phyloP scores from a whole-genome alignment of 2,329 filamentous ascomycete genomes.

The Hymenoscyphus albidus region DNA sequence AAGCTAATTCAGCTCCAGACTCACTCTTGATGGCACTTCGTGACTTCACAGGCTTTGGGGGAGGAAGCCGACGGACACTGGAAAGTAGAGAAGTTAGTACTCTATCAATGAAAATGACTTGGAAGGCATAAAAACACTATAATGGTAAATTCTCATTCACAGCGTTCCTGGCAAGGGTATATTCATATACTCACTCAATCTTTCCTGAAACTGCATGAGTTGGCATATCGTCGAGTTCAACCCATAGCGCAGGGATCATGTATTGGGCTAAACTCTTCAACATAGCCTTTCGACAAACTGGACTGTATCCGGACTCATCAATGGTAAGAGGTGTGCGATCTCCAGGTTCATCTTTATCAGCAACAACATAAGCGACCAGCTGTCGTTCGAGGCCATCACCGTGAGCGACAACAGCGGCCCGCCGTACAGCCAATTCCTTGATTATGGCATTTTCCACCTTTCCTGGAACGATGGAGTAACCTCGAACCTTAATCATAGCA shows the following conservation, averaged over 20 bases:
- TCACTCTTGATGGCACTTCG: constrained; percentile 39
- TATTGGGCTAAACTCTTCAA: constrained; percentile 70
- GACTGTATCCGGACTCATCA: constrained; percentile 68
- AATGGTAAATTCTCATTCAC: background rate
- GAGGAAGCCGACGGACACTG: constrained; percentile 61
- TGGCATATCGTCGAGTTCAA: constrained; percentile 65
- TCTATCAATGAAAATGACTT: background rate
- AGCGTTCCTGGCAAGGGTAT: background rate
- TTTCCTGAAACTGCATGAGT: constrained; percentile 79
- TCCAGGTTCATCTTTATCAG: constrained; percentile 55
- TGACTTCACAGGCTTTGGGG: constrained; percentile 53
- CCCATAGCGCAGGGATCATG: constrained; percentile 79
- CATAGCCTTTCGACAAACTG: constrained; percentile 61
- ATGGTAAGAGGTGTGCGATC: constrained; percentile 61
- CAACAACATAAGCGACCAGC: constrained; percentile 72
- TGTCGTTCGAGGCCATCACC: constrained; percentile 74
- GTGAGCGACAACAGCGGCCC: constrained; percentile 68
- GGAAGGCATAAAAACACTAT: background rate
- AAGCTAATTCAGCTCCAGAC: constrained; percentile 55
- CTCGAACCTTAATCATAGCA: constrained; percentile 85
- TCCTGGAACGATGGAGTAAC: constrained; percentile 80
- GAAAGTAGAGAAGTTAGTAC: background rate
- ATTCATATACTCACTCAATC: constrained; percentile 45
- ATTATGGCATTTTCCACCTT: constrained; percentile 69
- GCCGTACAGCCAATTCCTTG: constrained; percentile 64